Evolutionary conservation across 768 basidiomycete species (phyloP).

Genomic region (Boletus huronensis): DNA sequence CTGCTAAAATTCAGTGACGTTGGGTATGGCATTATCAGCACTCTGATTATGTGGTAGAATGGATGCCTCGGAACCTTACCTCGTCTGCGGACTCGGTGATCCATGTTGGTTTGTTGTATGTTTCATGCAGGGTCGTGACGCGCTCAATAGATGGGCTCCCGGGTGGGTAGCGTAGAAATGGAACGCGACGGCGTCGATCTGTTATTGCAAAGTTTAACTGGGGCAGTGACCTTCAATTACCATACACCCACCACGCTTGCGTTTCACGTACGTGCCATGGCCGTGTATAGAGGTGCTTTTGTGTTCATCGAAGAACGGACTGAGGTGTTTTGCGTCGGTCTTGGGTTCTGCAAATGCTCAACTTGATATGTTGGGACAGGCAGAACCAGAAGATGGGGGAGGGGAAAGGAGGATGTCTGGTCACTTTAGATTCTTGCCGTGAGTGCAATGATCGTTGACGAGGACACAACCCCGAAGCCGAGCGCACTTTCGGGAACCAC

Average conservation of each 20-base stretch:
- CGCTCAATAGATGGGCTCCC: conserved; percentile 50
- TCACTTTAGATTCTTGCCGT: conserved; percentile 10
- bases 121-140: conserved; percentile 45
- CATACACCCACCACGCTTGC: conserved; percentile 9
- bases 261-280: conserved; percentile 7
- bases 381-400: neutral
- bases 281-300: neutral
- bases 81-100: conserved; percentile 74
- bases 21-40: neutral
- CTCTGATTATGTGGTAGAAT: neutral
- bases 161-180: conserved; percentile 69
- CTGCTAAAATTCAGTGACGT: conserved; percentile 52
- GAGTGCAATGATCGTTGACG: neutral
- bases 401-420: neutral
- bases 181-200: conserved; percentile 60
- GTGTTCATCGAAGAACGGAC: no score
- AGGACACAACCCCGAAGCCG: neutral
- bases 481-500: neutral
- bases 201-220: neutral
- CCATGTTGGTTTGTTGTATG: conserved; percentile 48
- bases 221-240: conserved; percentile 36
- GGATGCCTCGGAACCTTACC: conserved; percentile 30
- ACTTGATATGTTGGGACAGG: no score
- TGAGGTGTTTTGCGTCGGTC: no score
- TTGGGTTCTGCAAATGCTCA: neutral